Percentiles rank a stretch among this genome's conserved stretches.
phyloP scores from a whole-genome alignment of 1,284 basidiomycete genomes.

The Ceratobasidium sp. region DNA sequence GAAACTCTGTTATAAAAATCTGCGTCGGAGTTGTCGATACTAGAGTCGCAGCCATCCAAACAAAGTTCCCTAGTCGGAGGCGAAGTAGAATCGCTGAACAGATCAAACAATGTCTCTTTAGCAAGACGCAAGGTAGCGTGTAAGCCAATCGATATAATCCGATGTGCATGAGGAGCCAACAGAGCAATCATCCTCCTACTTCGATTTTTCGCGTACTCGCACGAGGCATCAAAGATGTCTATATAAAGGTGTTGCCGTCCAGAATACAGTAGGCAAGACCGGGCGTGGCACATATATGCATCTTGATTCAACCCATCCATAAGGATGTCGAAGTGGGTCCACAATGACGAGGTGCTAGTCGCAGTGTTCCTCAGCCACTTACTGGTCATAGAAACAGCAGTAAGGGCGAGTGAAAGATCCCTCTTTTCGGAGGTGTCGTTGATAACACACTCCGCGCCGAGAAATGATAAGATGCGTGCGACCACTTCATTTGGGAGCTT shows the following conservation, averaged over 20 bases:
- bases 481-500: neutral
- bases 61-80: neutral
- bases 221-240: neutral
- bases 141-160: neutral
- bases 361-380: neutral
- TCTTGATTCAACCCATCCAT: neutral
- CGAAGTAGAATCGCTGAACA: neutral
- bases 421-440: no score
- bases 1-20: neutral
- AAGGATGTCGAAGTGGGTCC: slow-evolving; percentile 14
- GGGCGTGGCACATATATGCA: neutral
- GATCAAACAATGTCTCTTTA: neutral
- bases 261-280: neutral
- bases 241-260: neutral
- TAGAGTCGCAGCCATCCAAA: neutral
- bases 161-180: neutral
- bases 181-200: neutral
- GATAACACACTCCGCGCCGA: neutral
- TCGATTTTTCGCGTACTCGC: neutral
- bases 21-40: no score
- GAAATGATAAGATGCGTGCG: neutral
- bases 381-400: neutral
- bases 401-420: neutral
- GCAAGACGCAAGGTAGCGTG: neutral
- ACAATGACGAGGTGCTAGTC: neutral